A percentile compares a stretch with the other conserved stretches of the same genome.
These are phyloP conservation scores for Quercus phellos DNA, from an alignment of 331 rosid genomes.

Conservation along the genomic window DNA sequence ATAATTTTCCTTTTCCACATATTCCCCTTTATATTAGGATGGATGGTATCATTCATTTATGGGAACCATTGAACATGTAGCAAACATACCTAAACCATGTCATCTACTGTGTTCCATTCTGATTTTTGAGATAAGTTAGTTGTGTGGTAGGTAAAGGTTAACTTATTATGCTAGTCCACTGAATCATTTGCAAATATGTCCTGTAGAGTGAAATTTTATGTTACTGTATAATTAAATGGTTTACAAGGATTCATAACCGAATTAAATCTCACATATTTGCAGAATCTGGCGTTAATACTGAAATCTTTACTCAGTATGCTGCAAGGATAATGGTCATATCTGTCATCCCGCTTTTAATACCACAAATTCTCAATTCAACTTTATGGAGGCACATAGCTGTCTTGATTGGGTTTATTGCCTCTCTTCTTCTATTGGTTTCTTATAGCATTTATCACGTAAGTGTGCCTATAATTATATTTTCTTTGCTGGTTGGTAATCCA, in stretches of 20 bases:
- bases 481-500: neutral
- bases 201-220: neutral
- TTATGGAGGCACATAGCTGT: conserved; percentile 74
- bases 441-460: conserved; percentile 84
- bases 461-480: conserved; percentile 2
- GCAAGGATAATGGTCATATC: conserved; percentile 76
- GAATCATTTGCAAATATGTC: neutral
- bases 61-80: neutral
- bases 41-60: too few species aligned
- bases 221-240: conserved; percentile 10
- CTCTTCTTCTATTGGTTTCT: conserved; percentile 41
- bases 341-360: conserved; percentile 69
- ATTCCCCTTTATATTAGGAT: too few species aligned
- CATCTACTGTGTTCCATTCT: neutral
- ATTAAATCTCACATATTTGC: conserved; percentile 23
- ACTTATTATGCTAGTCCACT: neutral
- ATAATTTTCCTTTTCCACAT: too few species aligned
- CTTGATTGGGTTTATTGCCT: conserved; percentile 65
- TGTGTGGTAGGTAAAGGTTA: too few species aligned
- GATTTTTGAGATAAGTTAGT: neutral
- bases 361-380: conserved; percentile 60
- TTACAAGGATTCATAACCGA: neutral
- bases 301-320: conserved; percentile 89
- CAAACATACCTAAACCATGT: neutral
- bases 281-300: conserved; percentile 97